These are phyloP conservation scores for Clavispora asparagi DNA, from an alignment of 805 yeast genomes.

Conservation along the genomic window DNA sequence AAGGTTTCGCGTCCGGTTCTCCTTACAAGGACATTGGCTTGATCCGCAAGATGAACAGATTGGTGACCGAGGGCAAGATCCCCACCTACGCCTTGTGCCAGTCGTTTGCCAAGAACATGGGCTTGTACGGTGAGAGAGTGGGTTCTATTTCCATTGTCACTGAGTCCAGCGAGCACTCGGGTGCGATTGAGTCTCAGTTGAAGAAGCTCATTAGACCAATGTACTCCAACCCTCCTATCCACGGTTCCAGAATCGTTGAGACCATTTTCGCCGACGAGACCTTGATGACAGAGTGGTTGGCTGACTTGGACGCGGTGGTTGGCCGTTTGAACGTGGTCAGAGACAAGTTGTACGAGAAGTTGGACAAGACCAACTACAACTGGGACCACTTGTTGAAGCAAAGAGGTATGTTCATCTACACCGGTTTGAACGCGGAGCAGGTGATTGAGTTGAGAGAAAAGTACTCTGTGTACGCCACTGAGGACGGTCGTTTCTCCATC, in stretches of 20 bases:
- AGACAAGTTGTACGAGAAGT: conserved; percentile 51
- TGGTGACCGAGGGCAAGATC: conserved; percentile 45
- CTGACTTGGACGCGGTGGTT: conserved; percentile 75
- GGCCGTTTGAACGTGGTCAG: conserved; percentile 75
- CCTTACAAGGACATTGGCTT: conserved; percentile 61
- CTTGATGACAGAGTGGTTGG: conserved; percentile 70
- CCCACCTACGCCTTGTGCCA: conserved; percentile 51
- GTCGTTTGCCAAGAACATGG: conserved; percentile 46
- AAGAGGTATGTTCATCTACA: conserved; percentile 95
- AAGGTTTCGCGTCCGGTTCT: conserved; percentile 88
- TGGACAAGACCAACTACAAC: conserved; percentile 57
- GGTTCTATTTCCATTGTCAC: conserved; percentile 72
- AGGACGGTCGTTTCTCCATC: conserved; percentile 87
- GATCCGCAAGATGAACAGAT: conserved; percentile 41
- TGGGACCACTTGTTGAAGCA: conserved; percentile 89
- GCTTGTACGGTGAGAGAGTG: conserved; percentile 50
- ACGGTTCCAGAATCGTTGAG: conserved; percentile 87
- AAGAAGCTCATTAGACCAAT: conserved; percentile 80
- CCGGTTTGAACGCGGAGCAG: conserved; percentile 71
- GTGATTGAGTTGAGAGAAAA: conserved; percentile 65
- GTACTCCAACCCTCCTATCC: conserved; percentile 91
- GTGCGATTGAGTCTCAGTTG: conserved; percentile 69
- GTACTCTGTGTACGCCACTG: conserved; percentile 77
- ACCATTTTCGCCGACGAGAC: conserved; percentile 58
- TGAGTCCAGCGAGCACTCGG: conserved; percentile 47